phyloP scores from a whole-genome alignment of 2,329 filamentous ascomycete genomes.

The Sphaerulina populicola region DNA sequence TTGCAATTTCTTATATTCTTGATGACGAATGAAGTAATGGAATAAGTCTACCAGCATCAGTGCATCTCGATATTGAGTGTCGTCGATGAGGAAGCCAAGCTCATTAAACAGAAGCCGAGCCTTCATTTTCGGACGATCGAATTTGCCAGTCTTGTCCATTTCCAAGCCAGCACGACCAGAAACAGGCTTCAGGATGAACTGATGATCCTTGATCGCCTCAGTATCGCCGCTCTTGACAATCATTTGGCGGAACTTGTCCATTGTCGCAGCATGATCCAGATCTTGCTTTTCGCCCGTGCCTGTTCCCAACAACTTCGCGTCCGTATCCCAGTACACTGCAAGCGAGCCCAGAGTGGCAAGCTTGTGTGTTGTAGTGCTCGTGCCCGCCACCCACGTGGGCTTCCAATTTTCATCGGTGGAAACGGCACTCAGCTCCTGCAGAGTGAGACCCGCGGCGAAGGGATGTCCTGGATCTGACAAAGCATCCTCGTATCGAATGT shows the following conservation, averaged over 20 bases:
- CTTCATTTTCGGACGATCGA: slow-evolving; percentile 75
- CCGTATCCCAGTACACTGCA: slow-evolving; percentile 97
- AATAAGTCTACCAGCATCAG: slow-evolving; percentile 98
- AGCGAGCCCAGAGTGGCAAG: slow-evolving; percentile 81
- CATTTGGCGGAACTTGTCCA: slow-evolving; percentile 67
- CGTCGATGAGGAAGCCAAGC: slow-evolving; percentile 93
- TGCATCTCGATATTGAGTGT: slow-evolving; percentile 92
- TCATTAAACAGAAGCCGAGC: slow-evolving; percentile 90
- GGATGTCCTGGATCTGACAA: slow-evolving; percentile 92
- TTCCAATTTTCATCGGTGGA: slow-evolving; percentile 94
- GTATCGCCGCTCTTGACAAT: slow-evolving; percentile 62
- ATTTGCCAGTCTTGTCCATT: slow-evolving; percentile 82
- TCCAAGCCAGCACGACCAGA: slow-evolving; percentile 91
- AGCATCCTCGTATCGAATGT: slow-evolving; percentile 95
- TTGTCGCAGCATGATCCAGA: slow-evolving; percentile 65
- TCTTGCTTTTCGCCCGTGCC: slow-evolving; percentile 64
- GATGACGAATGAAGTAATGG: slow-evolving; percentile 95
- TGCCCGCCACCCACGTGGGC: slow-evolving; percentile 89
- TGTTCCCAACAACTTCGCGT: slow-evolving; percentile 72
- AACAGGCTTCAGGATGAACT: slow-evolving; percentile 93
- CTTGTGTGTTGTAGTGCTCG: slow-evolving; percentile 77
- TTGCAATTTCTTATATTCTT: slow-evolving; percentile 90
- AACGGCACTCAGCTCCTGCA: slow-evolving; percentile 93
- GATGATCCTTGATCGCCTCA: slow-evolving; percentile 53
- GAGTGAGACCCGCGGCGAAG: slow-evolving; percentile 82